Base-by-base conservation (phyloP, 331 rosid species). In the Pyracantha coccinea region DNA sequence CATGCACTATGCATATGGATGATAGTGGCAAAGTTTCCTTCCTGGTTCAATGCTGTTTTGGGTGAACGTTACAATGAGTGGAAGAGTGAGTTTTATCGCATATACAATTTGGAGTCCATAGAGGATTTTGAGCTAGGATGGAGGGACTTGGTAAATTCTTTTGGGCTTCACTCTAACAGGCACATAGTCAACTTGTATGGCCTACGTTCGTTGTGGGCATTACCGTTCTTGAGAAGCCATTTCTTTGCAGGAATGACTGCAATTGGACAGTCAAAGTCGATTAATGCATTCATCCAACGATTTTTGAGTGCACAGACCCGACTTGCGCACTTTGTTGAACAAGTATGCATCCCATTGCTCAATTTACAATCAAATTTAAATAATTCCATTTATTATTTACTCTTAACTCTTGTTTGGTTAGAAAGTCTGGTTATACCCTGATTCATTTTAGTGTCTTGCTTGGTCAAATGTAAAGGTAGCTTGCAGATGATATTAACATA, bases 21-120 rank as follows among this genome's bases (percentile, higher is more conserved):
- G 98, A 93, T 93, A 77, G 97, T 90, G 76, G 97, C 95, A 8
- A 93, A 93, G 81, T 93, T 93, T 85, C 97, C 97, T 31, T 93
- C 98, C 55, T 93, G 98, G 98, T 93, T 91, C 84, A 93, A 92
- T 88, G 97, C 96, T 69, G 91, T 89, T 75, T 82, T 93, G 78
- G 98, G 97, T 73, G 98, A 93, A 52, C 98, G 97, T 35, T 93
- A 93, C 84, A 93, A 87, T 77, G 98, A 90, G 59, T 93, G 98
- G 98, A 93, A 93, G 85, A 87, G 86, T 70, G 98, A 89, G 80
- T 93, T 93, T 80, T 87, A 83, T 82, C 90, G 95, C 76, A 83
- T 93, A 2, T 91, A 89, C 80, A 91, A 91, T 84, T 84, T 90
- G 83, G 98, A 91, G 82, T 88, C 92, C 20, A 83, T 89, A 79